Conservation (phyloP, 139 green algal species). For the Chlorella sp. region DNA sequence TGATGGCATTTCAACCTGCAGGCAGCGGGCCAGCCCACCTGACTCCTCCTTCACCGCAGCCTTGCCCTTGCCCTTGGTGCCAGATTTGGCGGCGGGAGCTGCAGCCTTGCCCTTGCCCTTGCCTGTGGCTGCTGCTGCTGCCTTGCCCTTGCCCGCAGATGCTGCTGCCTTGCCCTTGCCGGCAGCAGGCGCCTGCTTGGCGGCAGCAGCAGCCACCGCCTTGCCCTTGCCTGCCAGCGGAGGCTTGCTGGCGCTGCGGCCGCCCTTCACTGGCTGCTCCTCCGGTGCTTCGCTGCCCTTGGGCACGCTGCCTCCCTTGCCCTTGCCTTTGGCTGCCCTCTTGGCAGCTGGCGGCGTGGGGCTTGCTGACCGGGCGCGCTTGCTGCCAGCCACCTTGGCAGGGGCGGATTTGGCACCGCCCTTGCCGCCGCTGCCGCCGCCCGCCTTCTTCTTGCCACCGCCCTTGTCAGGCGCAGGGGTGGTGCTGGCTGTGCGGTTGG, state of each 20-base stretch:
- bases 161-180: neutral
- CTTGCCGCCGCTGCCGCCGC: neutral
- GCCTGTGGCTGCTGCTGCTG: conserved; percentile 5
- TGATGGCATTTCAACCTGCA: too few species aligned
- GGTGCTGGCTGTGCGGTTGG: conserved; percentile 4
- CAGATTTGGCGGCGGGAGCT: neutral
- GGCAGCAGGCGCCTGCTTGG: neutral
- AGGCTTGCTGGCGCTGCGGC: neutral
- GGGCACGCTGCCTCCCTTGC: neutral
- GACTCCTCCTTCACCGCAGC: neutral
- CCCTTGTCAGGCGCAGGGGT: conserved; percentile 9
- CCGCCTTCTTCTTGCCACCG: neutral
- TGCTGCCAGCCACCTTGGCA: neutral
- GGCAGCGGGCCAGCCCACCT: conserved; percentile 20
- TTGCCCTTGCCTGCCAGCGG: neutral
- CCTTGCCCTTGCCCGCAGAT: neutral
- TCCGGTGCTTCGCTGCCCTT: neutral
- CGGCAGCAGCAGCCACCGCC: neutral
- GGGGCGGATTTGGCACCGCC: neutral
- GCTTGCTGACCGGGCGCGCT: conserved; percentile 13
- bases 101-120: conserved; percentile 2
- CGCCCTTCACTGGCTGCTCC: neutral
- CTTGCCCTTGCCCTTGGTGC: conserved; percentile 11
- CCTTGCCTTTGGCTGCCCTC: neutral
- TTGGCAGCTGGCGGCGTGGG: neutral